Evolutionary conservation across 495 filamentous ascomycete species (phyloP).

Genomic region (Aspergillus sclerotioniger): DNA sequence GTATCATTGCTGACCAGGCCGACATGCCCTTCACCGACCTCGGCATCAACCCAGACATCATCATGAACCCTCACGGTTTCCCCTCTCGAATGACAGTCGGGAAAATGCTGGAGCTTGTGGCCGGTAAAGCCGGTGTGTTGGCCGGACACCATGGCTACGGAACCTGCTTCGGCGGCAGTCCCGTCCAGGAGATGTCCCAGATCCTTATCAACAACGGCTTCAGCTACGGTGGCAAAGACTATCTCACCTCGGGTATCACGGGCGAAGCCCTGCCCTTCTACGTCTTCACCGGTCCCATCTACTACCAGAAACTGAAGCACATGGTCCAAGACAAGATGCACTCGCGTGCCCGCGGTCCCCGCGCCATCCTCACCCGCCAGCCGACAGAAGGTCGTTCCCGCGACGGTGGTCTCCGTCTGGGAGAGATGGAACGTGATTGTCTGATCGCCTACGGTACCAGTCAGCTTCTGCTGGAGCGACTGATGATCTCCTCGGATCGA

Average conservation of each 20-base stretch:
- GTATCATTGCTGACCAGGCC: constrained; percentile 91
- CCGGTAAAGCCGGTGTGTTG: constrained; percentile 89
- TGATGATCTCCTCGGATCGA: constrained; percentile 91
- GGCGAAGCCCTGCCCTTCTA: constrained; percentile 91
- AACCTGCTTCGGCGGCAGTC: constrained; percentile 91
- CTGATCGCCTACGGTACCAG: constrained; percentile 92
- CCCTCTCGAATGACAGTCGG: constrained; percentile 99
- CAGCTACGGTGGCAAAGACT: constrained; percentile 94
- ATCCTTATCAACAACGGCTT: constrained; percentile 85
- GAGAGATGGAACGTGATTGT: constrained; percentile 99
- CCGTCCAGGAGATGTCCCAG: constrained; percentile 84
- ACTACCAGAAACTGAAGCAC: constrained; percentile 99
- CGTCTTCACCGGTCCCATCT: constrained; percentile 98
- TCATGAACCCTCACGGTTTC: constrained; percentile 99
- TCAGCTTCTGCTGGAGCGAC: constrained; percentile 85
- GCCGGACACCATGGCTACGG: constrained; percentile 82
- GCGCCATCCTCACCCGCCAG: constrained; percentile 89
- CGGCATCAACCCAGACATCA: constrained; percentile 91
- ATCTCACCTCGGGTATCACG: constrained; percentile 91
- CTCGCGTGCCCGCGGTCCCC: constrained; percentile 83
- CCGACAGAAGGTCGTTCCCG: constrained; percentile 93
- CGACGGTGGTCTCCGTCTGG: constrained; percentile 87
- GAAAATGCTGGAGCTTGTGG: constrained; percentile 92
- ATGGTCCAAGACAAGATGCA: constrained; percentile 99
- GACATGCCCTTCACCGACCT: constrained; percentile 95